These are phyloP conservation scores for Colletotrichum tamarilloi DNA, from an alignment of 2,329 filamentous ascomycete species.

Conservation along the genomic window DNA sequence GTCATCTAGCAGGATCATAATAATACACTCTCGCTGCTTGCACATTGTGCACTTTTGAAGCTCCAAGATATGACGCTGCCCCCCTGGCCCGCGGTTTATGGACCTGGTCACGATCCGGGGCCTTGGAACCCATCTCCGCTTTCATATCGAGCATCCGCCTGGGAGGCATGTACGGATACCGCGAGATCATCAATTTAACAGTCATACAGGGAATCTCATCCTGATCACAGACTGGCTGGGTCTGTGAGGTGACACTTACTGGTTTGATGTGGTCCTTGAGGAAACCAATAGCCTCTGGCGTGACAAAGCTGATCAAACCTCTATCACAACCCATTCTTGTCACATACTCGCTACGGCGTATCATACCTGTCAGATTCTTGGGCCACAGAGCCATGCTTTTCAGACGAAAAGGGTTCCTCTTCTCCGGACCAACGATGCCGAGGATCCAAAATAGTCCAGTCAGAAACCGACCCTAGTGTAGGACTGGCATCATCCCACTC, in stretches of 20 bases:
- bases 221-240: neutral
- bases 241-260: neutral
- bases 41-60: neutral
- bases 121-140: neutral
- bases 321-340: no score
- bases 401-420: no score
- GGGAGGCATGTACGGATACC: conserved; percentile 1
- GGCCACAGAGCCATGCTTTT: neutral
- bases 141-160: neutral
- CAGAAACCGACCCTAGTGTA: neutral
- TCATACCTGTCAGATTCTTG: neutral
- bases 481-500: neutral
- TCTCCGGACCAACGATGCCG: no score
- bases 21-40: neutral
- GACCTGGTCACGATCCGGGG: neutral
- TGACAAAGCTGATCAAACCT: neutral
- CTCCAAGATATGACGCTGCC: neutral
- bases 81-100: neutral
- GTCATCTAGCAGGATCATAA: neutral
- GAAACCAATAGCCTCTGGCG: neutral
- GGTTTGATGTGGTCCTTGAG: neutral
- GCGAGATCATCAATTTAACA: neutral
- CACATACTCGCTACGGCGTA: neutral
- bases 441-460: neutral
- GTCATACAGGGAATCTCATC: neutral